phyloP scores from a whole-genome alignment of 2,329 filamentous ascomycete species.

The Cytospora paraplurivora region DNA sequence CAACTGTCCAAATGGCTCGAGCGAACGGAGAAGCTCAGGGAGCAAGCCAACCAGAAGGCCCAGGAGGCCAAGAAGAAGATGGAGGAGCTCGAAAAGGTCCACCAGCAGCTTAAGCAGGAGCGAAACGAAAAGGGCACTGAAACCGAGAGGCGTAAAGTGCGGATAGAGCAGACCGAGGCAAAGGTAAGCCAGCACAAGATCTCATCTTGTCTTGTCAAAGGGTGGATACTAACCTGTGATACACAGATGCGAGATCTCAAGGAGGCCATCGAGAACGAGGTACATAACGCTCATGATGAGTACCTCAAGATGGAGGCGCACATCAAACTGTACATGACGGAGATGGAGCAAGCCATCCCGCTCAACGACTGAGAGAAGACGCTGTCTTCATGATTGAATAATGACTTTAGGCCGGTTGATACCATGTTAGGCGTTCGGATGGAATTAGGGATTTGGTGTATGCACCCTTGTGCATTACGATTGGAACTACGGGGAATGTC shows the following conservation, averaged over 20 bases:
- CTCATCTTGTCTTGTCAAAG: conserved; percentile 2
- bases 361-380: conserved; percentile 12
- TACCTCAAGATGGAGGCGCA: conserved; percentile 98
- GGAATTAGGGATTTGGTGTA: conserved; percentile 11
- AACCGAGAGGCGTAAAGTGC: conserved; percentile 87
- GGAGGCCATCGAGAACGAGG: conserved; percentile 94
- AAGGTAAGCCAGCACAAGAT: conserved; percentile 63
- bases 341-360: conserved; percentile 90
- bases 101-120: conserved; percentile 82
- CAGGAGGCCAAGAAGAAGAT: conserved; percentile 81
- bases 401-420: conserved; percentile 29
- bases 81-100: conserved; percentile 81
- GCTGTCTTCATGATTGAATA: conserved; percentile 35
- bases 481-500: conserved; percentile 20
- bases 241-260: conserved; percentile 92
- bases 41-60: conserved; percentile 79
- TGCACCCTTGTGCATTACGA: neutral
- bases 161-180: conserved; percentile 98
- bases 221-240: conserved; percentile 31
- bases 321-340: conserved; percentile 95
- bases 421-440: conserved; percentile 26
- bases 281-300: conserved; percentile 86
- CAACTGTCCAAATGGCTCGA: conserved; percentile 86
- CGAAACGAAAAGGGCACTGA: conserved; percentile 83
- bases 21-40: conserved; percentile 79